Percentiles rank a stretch among this genome's conserved stretches.
Evolutionary conservation across 129 eudicot species (phyloP).

Genomic region (Kitagawia praeruptora): DNA sequence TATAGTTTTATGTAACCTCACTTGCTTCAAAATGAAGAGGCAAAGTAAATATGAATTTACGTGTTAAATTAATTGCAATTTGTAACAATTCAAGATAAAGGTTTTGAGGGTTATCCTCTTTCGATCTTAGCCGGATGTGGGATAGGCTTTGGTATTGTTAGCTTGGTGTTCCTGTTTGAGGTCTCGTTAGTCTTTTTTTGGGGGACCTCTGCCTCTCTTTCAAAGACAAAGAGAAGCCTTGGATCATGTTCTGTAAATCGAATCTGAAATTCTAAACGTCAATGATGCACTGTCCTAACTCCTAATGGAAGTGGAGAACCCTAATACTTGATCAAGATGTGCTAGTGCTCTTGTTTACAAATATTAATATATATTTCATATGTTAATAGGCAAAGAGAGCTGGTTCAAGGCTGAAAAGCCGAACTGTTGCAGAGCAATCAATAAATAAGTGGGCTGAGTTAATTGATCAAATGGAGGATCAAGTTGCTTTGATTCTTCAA

Average conservation of each 20-base stretch:
- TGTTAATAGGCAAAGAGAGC: conserved; percentile 64
- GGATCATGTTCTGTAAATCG: neutral
- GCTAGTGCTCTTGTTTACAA: neutral
- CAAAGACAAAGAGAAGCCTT: neutral
- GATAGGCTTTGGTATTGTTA: neutral
- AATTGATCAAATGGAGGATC: conserved; percentile 90
- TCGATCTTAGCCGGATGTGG: neutral
- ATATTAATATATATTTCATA: neutral
- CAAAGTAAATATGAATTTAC: neutral
- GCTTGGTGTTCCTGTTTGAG: neutral
- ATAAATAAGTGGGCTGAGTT: conserved; percentile 63
- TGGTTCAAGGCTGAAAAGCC: conserved; percentile 72
- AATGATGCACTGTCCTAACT: neutral
- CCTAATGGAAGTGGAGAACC: neutral
- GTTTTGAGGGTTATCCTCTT: neutral
- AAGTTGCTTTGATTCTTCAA: conserved; percentile 61
- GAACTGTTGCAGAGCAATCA: conserved; percentile 80
- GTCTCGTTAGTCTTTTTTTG: neutral
- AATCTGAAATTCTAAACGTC: neutral
- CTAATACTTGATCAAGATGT: neutral
- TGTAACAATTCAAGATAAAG: neutral
- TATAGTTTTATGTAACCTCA: neutral
- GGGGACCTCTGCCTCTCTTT: neutral
- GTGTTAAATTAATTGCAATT: neutral
- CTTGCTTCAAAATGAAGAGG: neutral